Evolutionary conservation across 2,329 filamentous ascomycete species (phyloP).

Genomic region (Clarireedia hainanense): DNA sequence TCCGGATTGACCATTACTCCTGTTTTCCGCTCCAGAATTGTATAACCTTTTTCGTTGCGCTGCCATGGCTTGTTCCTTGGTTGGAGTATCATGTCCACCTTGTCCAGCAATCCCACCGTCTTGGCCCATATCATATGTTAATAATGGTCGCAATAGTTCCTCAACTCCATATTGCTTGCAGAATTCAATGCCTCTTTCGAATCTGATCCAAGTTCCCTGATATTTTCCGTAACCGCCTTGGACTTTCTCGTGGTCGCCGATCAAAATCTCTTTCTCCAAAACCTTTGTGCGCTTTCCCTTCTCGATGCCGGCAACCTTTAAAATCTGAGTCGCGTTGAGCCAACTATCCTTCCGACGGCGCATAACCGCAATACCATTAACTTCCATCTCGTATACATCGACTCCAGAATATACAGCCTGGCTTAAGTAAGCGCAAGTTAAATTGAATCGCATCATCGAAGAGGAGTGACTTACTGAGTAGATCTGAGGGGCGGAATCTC

Average conservation of each 20-base stretch:
- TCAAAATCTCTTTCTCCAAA: constrained; percentile 93
- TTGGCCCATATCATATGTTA: constrained; percentile 74
- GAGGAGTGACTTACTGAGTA: constrained; percentile 45
- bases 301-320: constrained; percentile 94
- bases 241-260: constrained; percentile 95
- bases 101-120: constrained; percentile 65
- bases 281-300: constrained; percentile 98
- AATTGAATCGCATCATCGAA: constrained; percentile 10
- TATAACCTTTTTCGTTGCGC: constrained; percentile 90
- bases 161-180: constrained; percentile 76
- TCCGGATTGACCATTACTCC: constrained; percentile 60
- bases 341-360: constrained; percentile 89
- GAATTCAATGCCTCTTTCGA: constrained; percentile 84
- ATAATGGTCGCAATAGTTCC: constrained; percentile 63
- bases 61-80: constrained; percentile 98
- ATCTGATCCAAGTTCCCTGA: constrained; percentile 97
- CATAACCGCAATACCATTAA: constrained; percentile 91
- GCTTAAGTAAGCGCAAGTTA: constrained; percentile 3
- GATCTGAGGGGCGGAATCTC: constrained; percentile 41
- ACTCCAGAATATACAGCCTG: constrained; percentile 93
- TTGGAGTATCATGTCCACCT: constrained; percentile 83
- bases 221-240: constrained; percentile 99
- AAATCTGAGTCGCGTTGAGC: constrained; percentile 96
- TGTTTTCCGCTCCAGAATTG: constrained; percentile 62
- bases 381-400: constrained; percentile 97